Evolutionary conservation across 495 filamentous ascomycete genomes (phyloP), one percentile per base, ranked within the genome.

Genomic region (Staphylotrichum tortipilum): DNA sequence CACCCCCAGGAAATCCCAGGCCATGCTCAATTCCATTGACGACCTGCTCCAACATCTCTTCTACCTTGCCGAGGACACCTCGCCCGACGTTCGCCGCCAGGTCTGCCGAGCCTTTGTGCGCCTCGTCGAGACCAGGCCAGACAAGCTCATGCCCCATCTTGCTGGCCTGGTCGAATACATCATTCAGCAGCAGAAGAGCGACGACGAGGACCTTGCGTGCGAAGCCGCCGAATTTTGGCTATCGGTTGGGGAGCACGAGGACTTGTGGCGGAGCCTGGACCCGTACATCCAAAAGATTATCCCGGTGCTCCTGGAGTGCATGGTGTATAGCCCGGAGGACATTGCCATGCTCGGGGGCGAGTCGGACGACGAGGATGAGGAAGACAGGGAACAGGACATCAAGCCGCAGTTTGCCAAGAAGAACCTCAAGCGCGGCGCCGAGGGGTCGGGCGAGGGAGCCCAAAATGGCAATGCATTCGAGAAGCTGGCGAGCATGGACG

Each of bases 141-240:
- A 89, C 64, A 91, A 89, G 70, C 81, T 99, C 47, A 73, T 85
- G 24, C 92, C 92, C 18, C 85, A 97, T 61, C 83, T 99, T 70
- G 74, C 75, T 47, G 92, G 87, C 1, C 74, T 99, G 46, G 90
- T 97, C 24, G 85, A 89, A 62, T 99, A 95, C 64, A 95, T 95
- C 67, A 76, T 95, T 51, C 69, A 81, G 22, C 91, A 97, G 64
- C 92, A 98, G 65, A 78, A 82, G 57, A 88, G 82, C 50, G 86
- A 92, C 26, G 90, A 95, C 56, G 86, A 88, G 42, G 92, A 97
- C 42, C 77, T 97, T 41, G 88, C 90, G 35, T 81, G 92, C 30
- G 92, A 97, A 65, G 92, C 92, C 14, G 91, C 94, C 7, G 92
- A 97, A 66, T 99, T 99, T 62, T 99, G 91, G 89, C 79, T 99